A percentile compares a stretch with the other conserved stretches of the same genome.
Evolutionary conservation across 1,284 basidiomycete genomes (phyloP).

Genomic region (Malassezia equina): DNA sequence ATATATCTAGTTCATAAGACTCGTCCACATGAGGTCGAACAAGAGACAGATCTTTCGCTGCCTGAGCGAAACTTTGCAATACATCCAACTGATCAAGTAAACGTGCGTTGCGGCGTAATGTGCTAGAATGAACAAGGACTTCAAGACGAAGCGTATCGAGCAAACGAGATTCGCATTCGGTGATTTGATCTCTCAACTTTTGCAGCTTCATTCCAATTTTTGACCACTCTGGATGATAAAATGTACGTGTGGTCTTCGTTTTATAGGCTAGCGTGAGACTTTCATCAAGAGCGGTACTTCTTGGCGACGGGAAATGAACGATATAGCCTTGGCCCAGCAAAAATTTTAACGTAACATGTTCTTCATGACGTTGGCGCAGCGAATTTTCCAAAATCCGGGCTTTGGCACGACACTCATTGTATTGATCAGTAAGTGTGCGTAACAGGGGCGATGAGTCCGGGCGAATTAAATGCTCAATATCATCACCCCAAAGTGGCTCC

Average conservation of each 20-base stretch:
- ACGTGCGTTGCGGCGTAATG: constrained; percentile 61
- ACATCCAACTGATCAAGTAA: constrained; percentile 84
- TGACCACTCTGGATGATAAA: constrained; percentile 30
- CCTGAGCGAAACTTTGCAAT: constrained; percentile 65
- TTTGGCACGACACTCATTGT: constrained; percentile 19
- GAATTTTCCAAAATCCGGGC: constrained; percentile 22
- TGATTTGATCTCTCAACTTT: constrained; percentile 21
- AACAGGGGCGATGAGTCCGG: constrained; percentile 29
- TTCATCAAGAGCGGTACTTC: constrained; percentile 6
- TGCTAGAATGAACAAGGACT: constrained; percentile 16
- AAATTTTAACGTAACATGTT: constrained; percentile 26
- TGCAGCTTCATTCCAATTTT: constrained; percentile 25
- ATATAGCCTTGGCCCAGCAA: constrained; percentile 42
- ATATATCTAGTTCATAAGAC: constrained; percentile 54
- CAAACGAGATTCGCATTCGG: constrained; percentile 22
- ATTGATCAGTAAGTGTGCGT: constrained; percentile 19
- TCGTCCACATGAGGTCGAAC: constrained; percentile 63
- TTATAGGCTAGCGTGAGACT: constrained; percentile 29
- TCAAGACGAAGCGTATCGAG: constrained; percentile 30
- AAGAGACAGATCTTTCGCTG: constrained; percentile 70
- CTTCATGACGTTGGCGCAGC: constrained; percentile 21
- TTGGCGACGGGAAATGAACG: constrained; percentile 26
- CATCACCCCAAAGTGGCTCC: constrained; percentile 28
- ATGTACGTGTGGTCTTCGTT: constrained; percentile 32
- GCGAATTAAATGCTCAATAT: constrained; percentile 42